These are phyloP conservation scores for Globisporangium paddicum DNA, from an alignment of 352 stramenopile genomes.

Conservation along the genomic window DNA sequence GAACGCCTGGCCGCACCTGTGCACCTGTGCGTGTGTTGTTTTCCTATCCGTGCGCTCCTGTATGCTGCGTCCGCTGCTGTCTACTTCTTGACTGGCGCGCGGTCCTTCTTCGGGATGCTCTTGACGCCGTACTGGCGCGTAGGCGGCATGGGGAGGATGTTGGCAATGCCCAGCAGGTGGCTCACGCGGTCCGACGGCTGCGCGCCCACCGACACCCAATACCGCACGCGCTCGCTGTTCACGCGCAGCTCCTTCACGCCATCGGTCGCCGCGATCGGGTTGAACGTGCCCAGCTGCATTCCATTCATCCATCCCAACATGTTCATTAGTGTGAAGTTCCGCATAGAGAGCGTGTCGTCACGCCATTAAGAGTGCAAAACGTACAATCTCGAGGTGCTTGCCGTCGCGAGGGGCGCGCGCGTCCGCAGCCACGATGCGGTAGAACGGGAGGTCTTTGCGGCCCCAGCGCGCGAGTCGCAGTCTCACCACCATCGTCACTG, in stretches of 20 bases:
- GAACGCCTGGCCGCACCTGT: too few relatives aligned
- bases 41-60: neutral
- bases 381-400: constrained; percentile 85
- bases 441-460: constrained; percentile 86
- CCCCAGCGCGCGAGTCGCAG: constrained; percentile 82
- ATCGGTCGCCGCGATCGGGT: constrained; percentile 76
- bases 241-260: constrained; percentile 86
- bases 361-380: constrained; percentile 11
- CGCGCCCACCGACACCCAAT: constrained; percentile 86
- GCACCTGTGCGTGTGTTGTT: neutral
- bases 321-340: too few relatives aligned
- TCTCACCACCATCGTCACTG: constrained; percentile 74
- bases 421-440: constrained; percentile 85
- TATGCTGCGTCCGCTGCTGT: neutral
- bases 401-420: constrained; percentile 77
- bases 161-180: constrained; percentile 74
- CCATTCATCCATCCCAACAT: too few relatives aligned
- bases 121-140: constrained; percentile 86
- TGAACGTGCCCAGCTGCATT: constrained; percentile 77
- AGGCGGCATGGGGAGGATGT: constrained; percentile 80
- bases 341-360: neutral
- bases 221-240: constrained; percentile 81
- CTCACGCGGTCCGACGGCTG: constrained; percentile 82
- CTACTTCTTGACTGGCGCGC: constrained; percentile 44
- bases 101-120: constrained; percentile 79